Evolutionary conservation across 441 rosid genomes (phyloP).

Genomic region (Aquilaria agallochum): DNA sequence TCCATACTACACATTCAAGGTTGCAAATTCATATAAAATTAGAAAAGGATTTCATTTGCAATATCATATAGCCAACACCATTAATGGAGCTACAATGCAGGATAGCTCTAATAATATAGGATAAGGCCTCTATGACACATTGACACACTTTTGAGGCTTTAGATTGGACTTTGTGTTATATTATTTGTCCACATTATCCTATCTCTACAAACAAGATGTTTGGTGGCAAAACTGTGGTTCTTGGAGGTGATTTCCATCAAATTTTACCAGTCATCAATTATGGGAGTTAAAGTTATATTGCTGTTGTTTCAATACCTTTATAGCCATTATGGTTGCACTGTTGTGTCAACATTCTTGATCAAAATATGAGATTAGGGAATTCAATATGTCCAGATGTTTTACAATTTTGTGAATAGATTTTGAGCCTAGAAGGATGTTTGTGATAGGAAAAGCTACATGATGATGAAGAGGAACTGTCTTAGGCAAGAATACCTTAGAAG

Average conservation of each 20-base stretch:
- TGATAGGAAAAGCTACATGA: no score
- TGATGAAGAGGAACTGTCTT: not conserved
- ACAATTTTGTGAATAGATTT: no score
- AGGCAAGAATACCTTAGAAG: not conserved
- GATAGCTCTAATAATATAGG: not conserved
- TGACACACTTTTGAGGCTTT: slow-evolving; percentile 5
- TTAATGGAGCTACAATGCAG: not conserved
- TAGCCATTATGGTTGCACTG: not conserved
- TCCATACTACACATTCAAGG: not conserved
- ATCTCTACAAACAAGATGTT: not conserved
- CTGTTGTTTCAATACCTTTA: no score
- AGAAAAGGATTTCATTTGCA: not conserved
- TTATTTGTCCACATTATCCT: not conserved
- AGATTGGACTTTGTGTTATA: not conserved
- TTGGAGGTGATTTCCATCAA: not conserved
- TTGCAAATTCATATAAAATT: not conserved
- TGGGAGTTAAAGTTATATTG: no score
- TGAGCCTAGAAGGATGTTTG: no score
- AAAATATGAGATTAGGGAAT: not conserved
- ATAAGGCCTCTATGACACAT: slow-evolving; percentile 6
- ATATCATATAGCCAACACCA: not conserved
- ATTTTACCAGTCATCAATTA: no score
- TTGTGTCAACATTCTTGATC: not conserved
- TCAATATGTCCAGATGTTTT: no score
- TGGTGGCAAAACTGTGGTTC: slow-evolving; percentile 1